Base-by-base conservation (phyloP, 73 alveolate genomes). In the Loxodes magnus region DNA sequence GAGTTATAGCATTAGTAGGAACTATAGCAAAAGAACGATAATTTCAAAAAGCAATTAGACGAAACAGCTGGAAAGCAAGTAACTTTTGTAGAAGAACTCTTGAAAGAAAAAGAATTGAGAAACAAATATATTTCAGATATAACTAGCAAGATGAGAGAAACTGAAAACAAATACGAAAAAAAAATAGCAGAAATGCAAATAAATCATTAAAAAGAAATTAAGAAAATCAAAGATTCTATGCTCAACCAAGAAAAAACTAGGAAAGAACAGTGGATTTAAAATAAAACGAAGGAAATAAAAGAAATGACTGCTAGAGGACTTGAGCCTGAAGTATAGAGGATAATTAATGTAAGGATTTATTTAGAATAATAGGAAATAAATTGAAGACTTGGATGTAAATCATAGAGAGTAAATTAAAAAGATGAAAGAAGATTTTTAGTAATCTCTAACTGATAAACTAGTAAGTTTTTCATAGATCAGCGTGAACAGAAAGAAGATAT, bases 301-400 rank as follows among this genome's bases (percentile, higher is more conserved):
- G 87, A 73, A 66, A 36, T 73, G 64, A 73, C 87, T 10, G 72
- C 74, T 35, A 73, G 63, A 73, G 67, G 66, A 28, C 54, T 73
- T 12, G 87, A 73, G 49, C 87, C 87, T 38, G 87, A 73, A 56
- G 57, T 73, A 51, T 71, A 53, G 27, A 63, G 63, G 49, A 51
- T 73, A 10, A 24, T 46, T 2, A 21, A 14, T n/a, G n/a, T n/a
- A n/a, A n/a, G n/a, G n/a, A n/a, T n/a, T n/a, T n/a, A n/a, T n/a
- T n/a, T n/a, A n/a, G n/a, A 84, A 64, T n/a, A 74, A 87, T 44
- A 81, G 79, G 57, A 71, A 52, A 31, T 79, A 74, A 31, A 23
- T 87, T 16, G 65, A 60, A 28, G 50, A 41, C 27, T 35, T 26
- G 22, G 78, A 67, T 14, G 81, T 74, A 31, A 70, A 29, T 44